These are phyloP conservation scores for Candida schatavii DNA, from an alignment of 805 yeast species.

Conservation along the genomic window DNA sequence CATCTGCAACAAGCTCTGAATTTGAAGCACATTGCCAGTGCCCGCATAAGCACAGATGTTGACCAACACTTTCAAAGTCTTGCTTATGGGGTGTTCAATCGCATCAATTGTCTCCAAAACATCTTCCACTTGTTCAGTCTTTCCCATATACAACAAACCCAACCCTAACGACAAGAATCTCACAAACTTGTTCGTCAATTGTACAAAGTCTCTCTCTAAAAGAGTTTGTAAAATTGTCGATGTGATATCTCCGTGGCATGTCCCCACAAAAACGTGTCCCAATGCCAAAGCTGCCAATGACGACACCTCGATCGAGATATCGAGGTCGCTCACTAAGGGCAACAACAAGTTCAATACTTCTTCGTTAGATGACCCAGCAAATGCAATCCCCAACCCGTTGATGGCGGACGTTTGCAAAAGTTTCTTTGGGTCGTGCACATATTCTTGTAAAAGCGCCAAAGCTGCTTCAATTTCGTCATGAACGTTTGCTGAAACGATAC, in stretches of 20 bases:
- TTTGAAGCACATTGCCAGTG: slow-evolving; percentile 93
- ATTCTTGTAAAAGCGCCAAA: slow-evolving; percentile 78
- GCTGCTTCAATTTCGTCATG: slow-evolving; percentile 97
- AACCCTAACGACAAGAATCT: slow-evolving; percentile 89
- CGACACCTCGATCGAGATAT: slow-evolving; percentile 71
- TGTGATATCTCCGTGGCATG: slow-evolving; percentile 91
- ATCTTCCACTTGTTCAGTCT: slow-evolving; percentile 90
- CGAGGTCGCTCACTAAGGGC: slow-evolving; percentile 80
- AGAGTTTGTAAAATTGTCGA: slow-evolving; percentile 88
- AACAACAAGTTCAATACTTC: slow-evolving; percentile 73
- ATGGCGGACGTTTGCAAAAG: slow-evolving; percentile 77
- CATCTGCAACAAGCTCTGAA: slow-evolving; percentile 87
- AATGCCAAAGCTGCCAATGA: slow-evolving; percentile 86
- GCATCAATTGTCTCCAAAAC: slow-evolving; percentile 92
- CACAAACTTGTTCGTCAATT: slow-evolving; percentile 81
- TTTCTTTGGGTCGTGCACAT: slow-evolving; percentile 61
- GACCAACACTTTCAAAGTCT: slow-evolving; percentile 83
- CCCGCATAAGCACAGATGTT: slow-evolving; percentile 95
- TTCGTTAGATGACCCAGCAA: slow-evolving; percentile 89
- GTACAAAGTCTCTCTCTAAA: slow-evolving; percentile 76
- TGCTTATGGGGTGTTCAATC: slow-evolving; percentile 90
- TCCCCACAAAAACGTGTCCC: slow-evolving; percentile 93
- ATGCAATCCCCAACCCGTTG: slow-evolving; percentile 89
- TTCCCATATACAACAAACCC: slow-evolving; percentile 89
- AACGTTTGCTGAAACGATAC: slow-evolving; percentile 86